Evolutionary conservation across 805 yeast species (phyloP).

Genomic region (Candida chilensis): DNA sequence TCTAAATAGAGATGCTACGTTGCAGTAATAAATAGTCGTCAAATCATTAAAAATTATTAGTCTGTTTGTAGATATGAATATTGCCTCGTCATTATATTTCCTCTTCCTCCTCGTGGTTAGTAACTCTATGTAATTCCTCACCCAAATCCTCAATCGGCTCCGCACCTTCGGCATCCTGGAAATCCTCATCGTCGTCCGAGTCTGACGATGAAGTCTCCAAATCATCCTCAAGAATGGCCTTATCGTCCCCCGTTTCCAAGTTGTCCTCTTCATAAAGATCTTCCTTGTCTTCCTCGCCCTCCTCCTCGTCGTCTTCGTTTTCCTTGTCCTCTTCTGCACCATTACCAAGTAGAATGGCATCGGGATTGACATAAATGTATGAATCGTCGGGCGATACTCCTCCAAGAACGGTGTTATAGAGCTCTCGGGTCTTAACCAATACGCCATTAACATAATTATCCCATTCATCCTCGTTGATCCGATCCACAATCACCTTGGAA

Average conservation of each 20-base stretch:
- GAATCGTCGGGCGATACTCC: slow-evolving; percentile 32
- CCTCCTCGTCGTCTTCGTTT: slow-evolving; percentile 19
- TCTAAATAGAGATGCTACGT: not conserved
- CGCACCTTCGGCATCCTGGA: slow-evolving; percentile 10
- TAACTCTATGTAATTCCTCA: slow-evolving; percentile 31
- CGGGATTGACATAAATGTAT: slow-evolving; percentile 23
- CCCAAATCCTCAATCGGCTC: slow-evolving; percentile 11
- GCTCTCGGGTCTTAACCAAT: slow-evolving; percentile 41
- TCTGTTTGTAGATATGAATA: slow-evolving; percentile 1
- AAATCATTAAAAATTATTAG: not conserved
- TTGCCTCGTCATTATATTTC: slow-evolving; percentile 1
- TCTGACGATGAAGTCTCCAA: slow-evolving; percentile 3
- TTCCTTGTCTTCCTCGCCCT: not conserved
- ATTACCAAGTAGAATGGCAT: slow-evolving; percentile 21
- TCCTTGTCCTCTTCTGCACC: slow-evolving; percentile 37
- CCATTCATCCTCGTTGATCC: slow-evolving; percentile 26
- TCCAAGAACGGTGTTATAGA: slow-evolving; percentile 49
- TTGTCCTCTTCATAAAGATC: slow-evolving; percentile 2
- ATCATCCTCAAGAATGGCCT: slow-evolving; percentile 2
- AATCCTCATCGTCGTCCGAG: slow-evolving; percentile 8
- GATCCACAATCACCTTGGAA: slow-evolving; percentile 12
- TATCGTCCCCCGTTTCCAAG: no score
- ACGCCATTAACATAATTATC: slow-evolving; percentile 39
- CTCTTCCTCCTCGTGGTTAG: slow-evolving; percentile 6
- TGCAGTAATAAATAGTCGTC: slow-evolving; percentile 3